Conservation (phyloP, 2,329 filamentous ascomycete genomes). For the Geoglossum cookeanum region DNA sequence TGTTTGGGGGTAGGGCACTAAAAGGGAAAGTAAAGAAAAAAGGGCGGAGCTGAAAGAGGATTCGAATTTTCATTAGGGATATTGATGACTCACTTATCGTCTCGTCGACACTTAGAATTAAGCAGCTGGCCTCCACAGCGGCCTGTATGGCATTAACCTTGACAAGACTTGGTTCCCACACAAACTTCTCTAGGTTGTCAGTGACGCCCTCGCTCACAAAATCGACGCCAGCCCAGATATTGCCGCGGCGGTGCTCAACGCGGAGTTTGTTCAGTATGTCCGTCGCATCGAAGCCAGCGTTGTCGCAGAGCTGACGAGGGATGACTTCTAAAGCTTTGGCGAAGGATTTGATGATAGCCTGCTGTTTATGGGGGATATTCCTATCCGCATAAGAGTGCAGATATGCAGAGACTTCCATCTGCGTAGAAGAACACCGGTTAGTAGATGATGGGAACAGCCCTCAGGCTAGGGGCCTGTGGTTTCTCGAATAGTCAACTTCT, state of each 20-base stretch:
- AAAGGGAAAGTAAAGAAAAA: background rate
- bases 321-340: slow-evolving; percentile 95
- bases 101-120: slow-evolving; percentile 94
- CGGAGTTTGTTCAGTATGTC: slow-evolving; percentile 93
- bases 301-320: slow-evolving; percentile 92
- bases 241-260: slow-evolving; percentile 87
- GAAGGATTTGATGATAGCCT: slow-evolving; percentile 93
- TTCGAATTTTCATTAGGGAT: background rate
- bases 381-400: slow-evolving; percentile 84
- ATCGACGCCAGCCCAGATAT: slow-evolving; percentile 89
- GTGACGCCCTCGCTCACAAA: slow-evolving; percentile 80
- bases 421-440: background rate
- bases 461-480: background rate
- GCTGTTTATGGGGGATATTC: slow-evolving; percentile 86
- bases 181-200: slow-evolving; percentile 88
- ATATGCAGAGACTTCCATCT: slow-evolving; percentile 88
- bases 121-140: slow-evolving; percentile 81
- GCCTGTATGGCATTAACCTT: slow-evolving; percentile 97
- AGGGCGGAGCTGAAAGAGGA: background rate
- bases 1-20: background rate
- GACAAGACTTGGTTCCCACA: slow-evolving; percentile 91
- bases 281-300: slow-evolving; percentile 93
- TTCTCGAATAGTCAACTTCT: background rate
- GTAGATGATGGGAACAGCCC: background rate
- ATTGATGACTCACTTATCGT: slow-evolving; percentile 53